phyloP scores from a whole-genome alignment of 108 stramenopile genomes.

The Fistulifera solaris region DNA sequence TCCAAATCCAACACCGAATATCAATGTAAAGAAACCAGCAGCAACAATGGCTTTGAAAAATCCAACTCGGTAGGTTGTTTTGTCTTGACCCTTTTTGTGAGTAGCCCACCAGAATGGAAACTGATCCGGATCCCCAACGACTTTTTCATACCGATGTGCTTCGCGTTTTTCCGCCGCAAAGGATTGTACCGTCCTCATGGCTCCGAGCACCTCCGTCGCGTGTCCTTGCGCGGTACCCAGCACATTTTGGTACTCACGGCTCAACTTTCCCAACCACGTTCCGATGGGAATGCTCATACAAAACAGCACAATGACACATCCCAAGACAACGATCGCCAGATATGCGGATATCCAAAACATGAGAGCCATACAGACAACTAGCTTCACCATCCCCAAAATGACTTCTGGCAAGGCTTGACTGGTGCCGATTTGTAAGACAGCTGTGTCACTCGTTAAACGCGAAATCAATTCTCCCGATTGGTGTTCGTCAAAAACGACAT shows the following conservation, averaged over 20 bases:
- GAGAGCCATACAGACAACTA: slow-evolving; percentile 34
- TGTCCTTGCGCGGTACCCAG: slow-evolving; percentile 55
- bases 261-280: slow-evolving; percentile 29
- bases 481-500: slow-evolving; percentile 77
- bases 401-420: slow-evolving; percentile 42
- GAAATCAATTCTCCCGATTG: slow-evolving; percentile 72
- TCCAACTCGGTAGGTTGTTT: slow-evolving; percentile 53
- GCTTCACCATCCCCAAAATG: slow-evolving; percentile 34
- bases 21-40: slow-evolving; percentile 35
- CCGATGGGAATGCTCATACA: slow-evolving; percentile 43
- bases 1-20: slow-evolving; percentile 44
- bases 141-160: slow-evolving; percentile 28
- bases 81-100: not conserved
- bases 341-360: slow-evolving; percentile 59
- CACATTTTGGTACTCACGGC: slow-evolving; percentile 58
- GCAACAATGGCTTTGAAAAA: slow-evolving; percentile 38
- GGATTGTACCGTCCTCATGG: slow-evolving; percentile 66
- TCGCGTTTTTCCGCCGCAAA: slow-evolving; percentile 69
- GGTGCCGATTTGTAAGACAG: slow-evolving; percentile 50
- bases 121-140: slow-evolving; percentile 46
- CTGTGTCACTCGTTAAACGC: slow-evolving; percentile 56
- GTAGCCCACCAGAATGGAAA: slow-evolving; percentile 35
- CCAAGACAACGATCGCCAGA: slow-evolving; percentile 53
- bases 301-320: slow-evolving; percentile 35
- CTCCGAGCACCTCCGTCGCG: slow-evolving; percentile 60